A percentile compares a stretch with the other conserved stretches of the same genome.
These are phyloP conservation scores for Pestalotiopsis sp. DNA, from an alignment of 2,329 filamentous ascomycete genomes.

Conservation along the genomic window DNA sequence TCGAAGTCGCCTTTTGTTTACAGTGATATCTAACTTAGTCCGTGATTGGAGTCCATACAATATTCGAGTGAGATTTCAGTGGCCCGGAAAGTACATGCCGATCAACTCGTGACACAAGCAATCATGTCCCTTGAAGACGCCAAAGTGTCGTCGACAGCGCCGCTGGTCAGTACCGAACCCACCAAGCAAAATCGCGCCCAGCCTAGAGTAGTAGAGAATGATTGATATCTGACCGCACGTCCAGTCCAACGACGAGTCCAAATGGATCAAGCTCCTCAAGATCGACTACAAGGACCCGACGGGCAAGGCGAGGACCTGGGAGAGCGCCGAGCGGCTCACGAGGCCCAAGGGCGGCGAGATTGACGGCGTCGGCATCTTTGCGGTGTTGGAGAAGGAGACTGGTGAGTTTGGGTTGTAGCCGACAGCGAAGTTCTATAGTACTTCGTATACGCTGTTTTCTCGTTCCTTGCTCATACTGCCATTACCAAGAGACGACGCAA, in stretches of 20 bases:
- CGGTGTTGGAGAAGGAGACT: slow-evolving; percentile 61
- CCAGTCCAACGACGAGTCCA: slow-evolving; percentile 13
- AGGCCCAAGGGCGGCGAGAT: slow-evolving; percentile 64
- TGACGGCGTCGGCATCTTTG: slow-evolving; percentile 75
- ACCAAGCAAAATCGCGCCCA: too few species aligned
- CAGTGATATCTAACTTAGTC: not conserved
- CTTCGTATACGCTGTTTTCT: too few species aligned
- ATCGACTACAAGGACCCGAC: slow-evolving; percentile 67
- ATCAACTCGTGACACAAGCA: not conserved
- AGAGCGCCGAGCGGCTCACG: slow-evolving; percentile 72
- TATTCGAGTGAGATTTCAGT: too few species aligned
- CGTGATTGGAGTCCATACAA: not conserved
- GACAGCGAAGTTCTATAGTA: not conserved
- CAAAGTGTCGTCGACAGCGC: slow-evolving; percentile 12
- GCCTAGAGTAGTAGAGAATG: not conserved
- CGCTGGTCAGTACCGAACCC: slow-evolving; percentile 8
- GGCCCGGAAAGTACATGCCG: too few species aligned
- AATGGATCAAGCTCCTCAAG: slow-evolving; percentile 19
- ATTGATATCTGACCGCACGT: not conserved
- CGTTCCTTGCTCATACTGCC: not conserved
- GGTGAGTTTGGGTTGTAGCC: slow-evolving; percentile 33
- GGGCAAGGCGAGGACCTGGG: slow-evolving; percentile 66
- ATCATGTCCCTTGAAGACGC: slow-evolving; percentile 13
- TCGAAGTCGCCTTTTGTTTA: not conserved
- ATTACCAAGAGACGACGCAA: not conserved